Percentiles rank a stretch among this genome's conserved stretches.
phyloP scores from a whole-genome alignment of 495 filamentous ascomycete species.

The Penicillium fimorum region DNA sequence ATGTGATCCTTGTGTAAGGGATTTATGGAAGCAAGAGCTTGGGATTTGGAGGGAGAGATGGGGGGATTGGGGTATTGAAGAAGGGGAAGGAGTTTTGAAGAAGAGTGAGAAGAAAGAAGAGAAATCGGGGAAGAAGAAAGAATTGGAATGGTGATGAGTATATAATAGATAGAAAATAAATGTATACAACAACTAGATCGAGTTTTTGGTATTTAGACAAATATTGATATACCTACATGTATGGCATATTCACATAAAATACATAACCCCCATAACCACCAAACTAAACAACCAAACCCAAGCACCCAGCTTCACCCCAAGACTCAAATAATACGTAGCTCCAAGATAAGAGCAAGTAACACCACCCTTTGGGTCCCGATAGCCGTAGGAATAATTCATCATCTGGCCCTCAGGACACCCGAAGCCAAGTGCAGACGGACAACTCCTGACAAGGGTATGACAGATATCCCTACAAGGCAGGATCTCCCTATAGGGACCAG shows the following conservation, averaged over 20 bases:
- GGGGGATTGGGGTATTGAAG: slow-evolving; percentile 30
- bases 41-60: slow-evolving; percentile 41
- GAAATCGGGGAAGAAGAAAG: background rate
- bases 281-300: slow-evolving; percentile 18
- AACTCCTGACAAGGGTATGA: slow-evolving; percentile 76
- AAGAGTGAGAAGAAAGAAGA: slow-evolving; percentile 1
- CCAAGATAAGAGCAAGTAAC: slow-evolving; percentile 60
- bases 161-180: background rate
- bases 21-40: slow-evolving; percentile 42
- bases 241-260: slow-evolving; percentile 5
- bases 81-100: background rate
- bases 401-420: slow-evolving; percentile 64
- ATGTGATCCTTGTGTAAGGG: slow-evolving; percentile 44
- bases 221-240: background rate
- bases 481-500: slow-evolving; percentile 92
- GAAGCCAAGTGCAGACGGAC: slow-evolving; percentile 77
- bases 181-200: background rate
- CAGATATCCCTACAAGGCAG: slow-evolving; percentile 84
- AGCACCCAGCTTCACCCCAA: slow-evolving; percentile 19
- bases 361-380: slow-evolving; percentile 38
- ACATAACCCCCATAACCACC: slow-evolving; percentile 17
- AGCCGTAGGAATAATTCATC: slow-evolving; percentile 66
- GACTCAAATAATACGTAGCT: slow-evolving; percentile 50
- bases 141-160: slow-evolving; percentile 23
- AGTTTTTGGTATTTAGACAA: background rate